Evolutionary conservation across 257 asterid genomes (phyloP).

Genomic region (Echium plantagineum): DNA sequence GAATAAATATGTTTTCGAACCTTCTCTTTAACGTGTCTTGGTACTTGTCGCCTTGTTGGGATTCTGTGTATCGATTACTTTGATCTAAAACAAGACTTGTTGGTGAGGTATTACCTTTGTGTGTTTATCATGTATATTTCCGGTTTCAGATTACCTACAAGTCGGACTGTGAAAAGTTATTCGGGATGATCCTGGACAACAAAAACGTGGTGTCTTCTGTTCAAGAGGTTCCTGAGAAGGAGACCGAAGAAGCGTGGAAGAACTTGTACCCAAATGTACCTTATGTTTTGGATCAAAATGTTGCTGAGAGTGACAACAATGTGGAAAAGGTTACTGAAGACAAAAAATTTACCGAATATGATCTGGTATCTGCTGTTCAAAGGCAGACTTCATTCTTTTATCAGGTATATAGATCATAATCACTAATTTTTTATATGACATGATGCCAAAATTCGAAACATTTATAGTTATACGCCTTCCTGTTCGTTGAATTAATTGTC

Average conservation of each 20-base stretch:
- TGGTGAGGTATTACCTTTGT: slow-evolving; percentile 5
- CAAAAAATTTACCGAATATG: slow-evolving; percentile 57
- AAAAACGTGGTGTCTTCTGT: slow-evolving; percentile 53
- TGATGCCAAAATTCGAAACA: no score
- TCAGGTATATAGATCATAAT: slow-evolving; percentile 44
- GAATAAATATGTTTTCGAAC: no score
- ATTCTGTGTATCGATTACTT: no score
- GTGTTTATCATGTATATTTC: slow-evolving; percentile 7
- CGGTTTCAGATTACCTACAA: slow-evolving; percentile 66
- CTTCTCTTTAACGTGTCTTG: no score
- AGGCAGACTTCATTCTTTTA: slow-evolving; percentile 84
- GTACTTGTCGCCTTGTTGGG: no score
- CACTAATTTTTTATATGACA: background rate
- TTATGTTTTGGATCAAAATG: slow-evolving; percentile 38
- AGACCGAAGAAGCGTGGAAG: slow-evolving; percentile 63
- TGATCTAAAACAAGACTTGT: no score
- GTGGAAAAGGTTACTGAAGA: slow-evolving; percentile 14
- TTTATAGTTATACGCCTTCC: background rate
- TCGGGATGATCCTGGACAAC: slow-evolving; percentile 71
- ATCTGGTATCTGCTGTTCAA: slow-evolving; percentile 66
- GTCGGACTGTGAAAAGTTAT: slow-evolving; percentile 63
- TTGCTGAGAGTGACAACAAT: slow-evolving; percentile 15
- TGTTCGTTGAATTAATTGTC: background rate
- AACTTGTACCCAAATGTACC: slow-evolving; percentile 54
- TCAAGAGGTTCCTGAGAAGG: slow-evolving; percentile 26